phyloP scores from a whole-genome alignment of 192 early-diverging fungal genomes.

The Cetraspora pellucida region DNA sequence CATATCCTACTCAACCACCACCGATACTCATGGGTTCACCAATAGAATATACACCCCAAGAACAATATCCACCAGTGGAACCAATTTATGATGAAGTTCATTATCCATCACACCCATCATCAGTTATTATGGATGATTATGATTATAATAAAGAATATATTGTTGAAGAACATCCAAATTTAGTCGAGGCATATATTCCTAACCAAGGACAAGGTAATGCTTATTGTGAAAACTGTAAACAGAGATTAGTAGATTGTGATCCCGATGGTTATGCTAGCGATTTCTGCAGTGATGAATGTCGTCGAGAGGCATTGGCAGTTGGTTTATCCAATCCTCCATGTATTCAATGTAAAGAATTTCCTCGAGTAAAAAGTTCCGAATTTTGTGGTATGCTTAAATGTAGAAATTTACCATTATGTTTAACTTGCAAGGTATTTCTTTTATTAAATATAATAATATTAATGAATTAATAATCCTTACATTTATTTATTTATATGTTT shows the following conservation, averaged over 20 bases:
- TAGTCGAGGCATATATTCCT: too few species aligned
- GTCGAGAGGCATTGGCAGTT: background rate
- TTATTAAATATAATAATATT: background rate
- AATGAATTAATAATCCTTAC: background rate
- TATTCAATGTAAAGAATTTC: slow-evolving; percentile 15
- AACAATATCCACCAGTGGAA: too few species aligned
- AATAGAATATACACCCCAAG: too few species aligned
- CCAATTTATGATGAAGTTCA: too few species aligned
- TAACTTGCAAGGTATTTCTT: slow-evolving; percentile 10
- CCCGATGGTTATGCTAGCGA: slow-evolving; percentile 3
- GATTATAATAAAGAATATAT: background rate
- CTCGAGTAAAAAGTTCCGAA: background rate
- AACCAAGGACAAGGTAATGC: background rate
- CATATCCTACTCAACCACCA: too few species aligned
- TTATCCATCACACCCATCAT: too few species aligned
- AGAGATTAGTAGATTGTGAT: background rate
- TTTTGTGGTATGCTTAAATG: slow-evolving; percentile 20
- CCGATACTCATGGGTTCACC: too few species aligned
- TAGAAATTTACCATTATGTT: slow-evolving; percentile 19
- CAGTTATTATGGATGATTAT: too few species aligned
- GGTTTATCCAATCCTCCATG: background rate
- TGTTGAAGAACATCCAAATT: background rate
- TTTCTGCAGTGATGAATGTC: slow-evolving; percentile 23
- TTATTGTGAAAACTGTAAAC: slow-evolving; percentile 14
- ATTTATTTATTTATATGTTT: background rate